Evolutionary conservation across 2,329 filamentous ascomycete species (phyloP).

Genomic region (Botrytis elliptica): DNA sequence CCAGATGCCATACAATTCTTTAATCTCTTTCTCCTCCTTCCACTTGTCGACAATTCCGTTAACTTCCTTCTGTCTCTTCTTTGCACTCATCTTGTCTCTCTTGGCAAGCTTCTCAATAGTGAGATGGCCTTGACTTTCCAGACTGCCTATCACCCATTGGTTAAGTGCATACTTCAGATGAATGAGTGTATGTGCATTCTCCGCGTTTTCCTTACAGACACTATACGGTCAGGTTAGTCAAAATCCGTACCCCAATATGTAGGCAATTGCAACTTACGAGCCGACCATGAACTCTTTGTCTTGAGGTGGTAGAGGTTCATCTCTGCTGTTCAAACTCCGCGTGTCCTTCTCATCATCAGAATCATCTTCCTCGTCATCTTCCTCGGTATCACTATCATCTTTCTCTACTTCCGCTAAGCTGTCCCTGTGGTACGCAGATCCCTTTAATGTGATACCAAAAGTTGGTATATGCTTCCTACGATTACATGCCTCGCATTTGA

Average conservation of each 20-base stretch:
- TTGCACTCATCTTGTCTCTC: conserved; percentile 59
- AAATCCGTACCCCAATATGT: conserved; percentile 30
- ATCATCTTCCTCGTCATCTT: conserved; percentile 43
- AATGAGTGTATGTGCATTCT: conserved; percentile 67
- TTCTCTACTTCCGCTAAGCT: conserved; percentile 65
- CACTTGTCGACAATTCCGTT: conserved; percentile 64
- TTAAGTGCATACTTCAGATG: conserved; percentile 79
- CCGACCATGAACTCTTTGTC: conserved; percentile 53
- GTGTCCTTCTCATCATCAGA: conserved; percentile 40
- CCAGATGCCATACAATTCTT: conserved; percentile 63
- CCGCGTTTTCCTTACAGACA: conserved; percentile 62
- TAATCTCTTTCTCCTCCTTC: conserved; percentile 58
- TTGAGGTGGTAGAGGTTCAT: conserved; percentile 46
- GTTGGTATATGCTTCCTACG: conserved; percentile 66
- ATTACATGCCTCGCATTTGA: conserved; percentile 57
- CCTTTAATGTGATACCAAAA: conserved; percentile 60
- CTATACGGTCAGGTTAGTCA: conserved; percentile 23
- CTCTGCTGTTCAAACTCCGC: conserved; percentile 47
- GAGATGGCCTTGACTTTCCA: conserved; percentile 58
- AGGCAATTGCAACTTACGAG: conserved; percentile 39
- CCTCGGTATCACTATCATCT: conserved; percentile 33
- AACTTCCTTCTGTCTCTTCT: conserved; percentile 58
- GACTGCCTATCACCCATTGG: conserved; percentile 64
- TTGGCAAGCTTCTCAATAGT: conserved; percentile 56
- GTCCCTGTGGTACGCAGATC: conserved; percentile 63